A percentile compares a stretch with the other conserved stretches of the same genome.
Conservation (phyloP, 352 stramenopile species). For the Phytopythium helicoides region DNA sequence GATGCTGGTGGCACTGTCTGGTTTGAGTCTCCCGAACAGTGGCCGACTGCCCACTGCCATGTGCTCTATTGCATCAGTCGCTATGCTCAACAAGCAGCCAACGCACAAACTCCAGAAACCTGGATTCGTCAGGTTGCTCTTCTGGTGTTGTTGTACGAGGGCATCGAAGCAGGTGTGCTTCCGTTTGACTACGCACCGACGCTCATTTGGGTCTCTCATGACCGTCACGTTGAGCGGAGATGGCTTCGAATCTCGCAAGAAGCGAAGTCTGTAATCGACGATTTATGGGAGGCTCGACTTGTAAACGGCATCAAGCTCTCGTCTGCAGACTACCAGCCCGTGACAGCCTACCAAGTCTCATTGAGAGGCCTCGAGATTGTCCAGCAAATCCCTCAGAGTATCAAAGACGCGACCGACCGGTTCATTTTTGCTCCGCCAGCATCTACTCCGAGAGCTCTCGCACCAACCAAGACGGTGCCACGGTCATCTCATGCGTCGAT, state of each 20-base stretch:
- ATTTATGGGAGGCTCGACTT: conserved; percentile 53
- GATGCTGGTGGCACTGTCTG: conserved; percentile 34
- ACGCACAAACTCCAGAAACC: conserved; percentile 82
- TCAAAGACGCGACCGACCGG: conserved; percentile 40
- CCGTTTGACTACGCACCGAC: conserved; percentile 96
- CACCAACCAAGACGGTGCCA: neutral
- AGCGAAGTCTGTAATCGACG: conserved; percentile 61
- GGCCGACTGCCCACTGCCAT: conserved; percentile 93
- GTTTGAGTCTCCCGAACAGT: conserved; percentile 51
- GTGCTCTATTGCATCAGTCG: conserved; percentile 94
- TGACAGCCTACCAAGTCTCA: conserved; percentile 63
- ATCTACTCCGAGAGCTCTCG: conserved; percentile 36
- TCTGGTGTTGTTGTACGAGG: conserved; percentile 95
- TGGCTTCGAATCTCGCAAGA: conserved; percentile 87
- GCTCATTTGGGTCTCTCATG: conserved; percentile 89
- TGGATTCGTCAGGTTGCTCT: conserved; percentile 96
- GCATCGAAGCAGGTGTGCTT: conserved; percentile 91
- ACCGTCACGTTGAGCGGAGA: conserved; percentile 63
- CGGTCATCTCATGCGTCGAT: neutral
- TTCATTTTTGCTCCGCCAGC: conserved; percentile 49
- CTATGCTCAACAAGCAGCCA: conserved; percentile 89
- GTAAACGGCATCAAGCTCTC: conserved; percentile 68
- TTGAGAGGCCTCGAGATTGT: conserved; percentile 41
- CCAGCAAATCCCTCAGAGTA: conserved; percentile 38
- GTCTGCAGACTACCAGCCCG: conserved; percentile 58